phyloP scores from a whole-genome alignment of 768 basidiomycete genomes.

The Termitomyces sp. region DNA sequence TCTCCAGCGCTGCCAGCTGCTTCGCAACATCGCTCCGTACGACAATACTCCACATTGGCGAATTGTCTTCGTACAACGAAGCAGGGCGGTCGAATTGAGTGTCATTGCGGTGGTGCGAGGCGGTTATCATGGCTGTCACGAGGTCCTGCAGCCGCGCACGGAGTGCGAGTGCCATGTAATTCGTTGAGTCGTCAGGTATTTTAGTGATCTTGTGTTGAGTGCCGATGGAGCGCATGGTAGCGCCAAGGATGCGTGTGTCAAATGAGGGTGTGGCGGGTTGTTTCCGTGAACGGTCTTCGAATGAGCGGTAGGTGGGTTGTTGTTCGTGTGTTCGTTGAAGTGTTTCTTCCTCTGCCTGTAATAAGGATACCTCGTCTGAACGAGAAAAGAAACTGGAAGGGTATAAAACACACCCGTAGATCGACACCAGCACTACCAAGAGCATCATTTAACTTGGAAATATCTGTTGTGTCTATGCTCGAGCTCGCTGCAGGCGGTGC shows the following conservation, averaged over 20 bases:
- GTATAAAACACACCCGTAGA: constrained; percentile 51
- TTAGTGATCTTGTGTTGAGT: constrained; percentile 64
- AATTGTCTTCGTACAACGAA: constrained; percentile 59
- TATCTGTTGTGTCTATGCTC: constrained; percentile 62
- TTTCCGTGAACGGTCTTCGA: constrained; percentile 77
- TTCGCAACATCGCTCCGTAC: constrained; percentile 80
- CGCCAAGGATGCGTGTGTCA: constrained; percentile 59
- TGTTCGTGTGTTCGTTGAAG: constrained; percentile 65
- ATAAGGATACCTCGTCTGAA: not conserved
- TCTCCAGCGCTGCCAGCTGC: constrained; percentile 73
- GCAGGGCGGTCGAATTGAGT: constrained; percentile 67
- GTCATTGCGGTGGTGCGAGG: constrained; percentile 66
- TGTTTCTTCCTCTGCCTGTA: constrained; percentile 82
- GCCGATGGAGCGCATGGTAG: constrained; percentile 66
- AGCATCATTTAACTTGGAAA: constrained; percentile 80
- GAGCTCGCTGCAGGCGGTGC: constrained; percentile 22
- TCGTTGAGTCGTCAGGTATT: constrained; percentile 68
- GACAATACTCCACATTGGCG: constrained; percentile 81
- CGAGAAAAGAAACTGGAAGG: not conserved
- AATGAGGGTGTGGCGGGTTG: constrained; percentile 71
- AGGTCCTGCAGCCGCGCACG: constrained; percentile 72
- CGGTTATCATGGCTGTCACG: constrained; percentile 63
- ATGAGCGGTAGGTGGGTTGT: constrained; percentile 59
- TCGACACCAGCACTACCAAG: constrained; percentile 87
- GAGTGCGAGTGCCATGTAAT: constrained; percentile 77